Base-by-base conservation (phyloP, 352 stramenopile genomes). In the Globisporangium barbulae region DNA sequence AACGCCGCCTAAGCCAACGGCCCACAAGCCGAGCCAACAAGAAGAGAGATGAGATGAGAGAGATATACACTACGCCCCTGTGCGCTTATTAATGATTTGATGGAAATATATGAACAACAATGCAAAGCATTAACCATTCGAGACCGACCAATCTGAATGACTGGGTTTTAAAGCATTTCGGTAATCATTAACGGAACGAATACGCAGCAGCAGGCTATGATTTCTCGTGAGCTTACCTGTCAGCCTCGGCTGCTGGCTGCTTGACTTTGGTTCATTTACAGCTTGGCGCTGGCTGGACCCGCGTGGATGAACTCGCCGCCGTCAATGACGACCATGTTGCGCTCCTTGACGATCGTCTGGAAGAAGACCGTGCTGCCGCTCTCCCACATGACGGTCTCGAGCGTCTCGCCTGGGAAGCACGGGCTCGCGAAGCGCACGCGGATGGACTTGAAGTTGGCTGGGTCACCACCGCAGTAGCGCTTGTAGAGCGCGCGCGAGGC, bases 341-440 rank as follows among this genome's bases (percentile, higher is more conserved):
- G 86, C 65, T 95, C 87, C 69, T 88, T 81, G 44, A 81, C 87
- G 61, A 87, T 70, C 41, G 79, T 79, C 67, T 91, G 87, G 73
- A 96, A 94, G 41, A 79, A 59, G 50, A 94, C 83, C 12, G 79
- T 81, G 48, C 53, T 72, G 53, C 63, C 74, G 48, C 72, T 64
- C 57, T 85, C 68, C 87, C 87, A 96, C 79, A 96, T 94, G 42
- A 78, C 76, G 19, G 81, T 94, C 74, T 96, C 78, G 37, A 97
- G 78, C 25, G 85, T 95, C 64, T 97, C 85, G 28, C 90, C 90
- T n/a, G 89, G 88, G 54, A 90, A 85, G 65, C 81, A 90, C 35
- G 87, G 90, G 61, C 84, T 94, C 52, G 89, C 82, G 71, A 97
- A 97, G 67, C 90, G 85, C 48, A 93, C 88, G 48, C 85, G 90